Percentiles rank a stretch among this genome's conserved stretches.
These are phyloP conservation scores for Aspergillus saccharolyticus DNA, from an alignment of 495 filamentous ascomycete genomes.

Conservation along the genomic window DNA sequence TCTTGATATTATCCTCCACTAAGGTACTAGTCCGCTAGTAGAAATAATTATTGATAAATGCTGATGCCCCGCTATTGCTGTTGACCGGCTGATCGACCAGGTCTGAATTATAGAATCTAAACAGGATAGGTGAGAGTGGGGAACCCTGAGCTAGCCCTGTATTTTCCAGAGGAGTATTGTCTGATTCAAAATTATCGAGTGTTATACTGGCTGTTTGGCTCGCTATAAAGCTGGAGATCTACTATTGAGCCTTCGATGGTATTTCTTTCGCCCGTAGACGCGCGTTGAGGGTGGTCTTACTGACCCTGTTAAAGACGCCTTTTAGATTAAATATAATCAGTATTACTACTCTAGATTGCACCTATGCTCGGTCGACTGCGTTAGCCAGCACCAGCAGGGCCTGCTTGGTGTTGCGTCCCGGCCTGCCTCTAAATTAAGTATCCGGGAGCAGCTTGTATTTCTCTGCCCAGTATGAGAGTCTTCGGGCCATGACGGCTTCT, in stretches of 20 bases:
- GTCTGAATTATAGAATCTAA: conserved; percentile 25
- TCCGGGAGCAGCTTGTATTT: conserved; percentile 21
- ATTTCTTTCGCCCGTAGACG: conserved; percentile 19
- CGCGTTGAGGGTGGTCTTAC: conserved; percentile 19
- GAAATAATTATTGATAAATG: conserved; percentile 27
- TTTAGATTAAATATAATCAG: conserved; percentile 27
- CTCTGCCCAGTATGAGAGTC: conserved; percentile 20
- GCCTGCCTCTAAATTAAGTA: conserved; percentile 23
- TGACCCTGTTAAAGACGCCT: conserved; percentile 29
- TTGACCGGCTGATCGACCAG: conserved; percentile 22
- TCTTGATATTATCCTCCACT: conserved; percentile 19
- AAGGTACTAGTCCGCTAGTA: conserved; percentile 13
- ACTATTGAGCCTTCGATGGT: conserved; percentile 13
- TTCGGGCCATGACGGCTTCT: conserved; percentile 20
- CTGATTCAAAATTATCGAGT: conserved; percentile 23
- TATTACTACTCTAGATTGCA: conserved; percentile 15
- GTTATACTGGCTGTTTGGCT: conserved; percentile 18
- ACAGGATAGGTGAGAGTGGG: conserved; percentile 24
- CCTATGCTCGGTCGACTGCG: conserved; percentile 25
- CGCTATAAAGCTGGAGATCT: conserved; percentile 24
- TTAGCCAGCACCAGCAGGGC: conserved; percentile 22
- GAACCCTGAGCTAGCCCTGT: conserved; percentile 27
- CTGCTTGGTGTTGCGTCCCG: conserved; percentile 20
- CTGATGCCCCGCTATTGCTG: conserved; percentile 17
- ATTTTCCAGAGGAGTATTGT: conserved; percentile 12